These are phyloP conservation scores for Tuber calosporum DNA, from an alignment of 495 filamentous ascomycete genomes.

Conservation along the genomic window DNA sequence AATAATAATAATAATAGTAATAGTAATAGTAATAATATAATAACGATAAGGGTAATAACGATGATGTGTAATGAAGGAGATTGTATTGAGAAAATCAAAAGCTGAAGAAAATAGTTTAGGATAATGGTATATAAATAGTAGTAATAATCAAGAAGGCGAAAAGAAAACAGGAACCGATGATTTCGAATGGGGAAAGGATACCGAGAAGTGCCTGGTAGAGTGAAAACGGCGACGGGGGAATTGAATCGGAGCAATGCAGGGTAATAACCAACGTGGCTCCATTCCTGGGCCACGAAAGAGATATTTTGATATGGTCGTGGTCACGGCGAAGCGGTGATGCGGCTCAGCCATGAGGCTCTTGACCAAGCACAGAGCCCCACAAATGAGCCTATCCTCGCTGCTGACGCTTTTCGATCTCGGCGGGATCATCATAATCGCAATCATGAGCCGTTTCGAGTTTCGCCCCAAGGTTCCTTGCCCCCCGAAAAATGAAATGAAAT, in stretches of 20 bases:
- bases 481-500: slow-evolving; percentile 15
- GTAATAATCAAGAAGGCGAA: neutral
- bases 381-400: slow-evolving; percentile 23
- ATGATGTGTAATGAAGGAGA: neutral
- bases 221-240: neutral
- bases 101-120: neutral
- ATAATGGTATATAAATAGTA: neutral
- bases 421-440: slow-evolving; percentile 31
- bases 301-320: slow-evolving; percentile 27
- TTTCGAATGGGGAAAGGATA: neutral
- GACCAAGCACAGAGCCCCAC: slow-evolving; percentile 38
- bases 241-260: slow-evolving; percentile 23
- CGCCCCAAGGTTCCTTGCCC: slow-evolving; percentile 8
- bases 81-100: neutral
- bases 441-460: slow-evolving; percentile 25
- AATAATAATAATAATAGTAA: neutral
- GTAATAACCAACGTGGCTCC: slow-evolving; percentile 39
- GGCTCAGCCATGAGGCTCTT: slow-evolving; percentile 37
- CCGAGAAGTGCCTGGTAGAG: neutral
- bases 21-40: neutral
- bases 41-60: neutral
- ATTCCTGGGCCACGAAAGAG: slow-evolving; percentile 30
- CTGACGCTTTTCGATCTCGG: slow-evolving; percentile 26
- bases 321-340: slow-evolving; percentile 28
- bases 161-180: neutral